phyloP scores from a whole-genome alignment of 2,329 filamentous ascomycete species.

The Simplicillium sp. region DNA sequence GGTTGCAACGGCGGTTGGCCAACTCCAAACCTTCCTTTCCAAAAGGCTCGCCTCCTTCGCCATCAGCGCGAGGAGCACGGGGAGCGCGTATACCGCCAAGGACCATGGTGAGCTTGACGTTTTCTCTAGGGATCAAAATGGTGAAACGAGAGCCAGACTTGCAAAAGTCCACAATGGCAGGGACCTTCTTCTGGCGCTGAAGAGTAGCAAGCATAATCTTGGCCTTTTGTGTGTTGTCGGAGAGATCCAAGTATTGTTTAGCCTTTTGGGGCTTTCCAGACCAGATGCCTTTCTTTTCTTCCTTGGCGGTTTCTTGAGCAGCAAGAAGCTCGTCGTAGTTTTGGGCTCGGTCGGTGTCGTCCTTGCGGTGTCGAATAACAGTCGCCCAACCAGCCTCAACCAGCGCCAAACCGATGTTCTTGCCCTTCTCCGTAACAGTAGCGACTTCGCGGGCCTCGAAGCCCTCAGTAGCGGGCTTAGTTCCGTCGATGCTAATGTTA shows the following conservation, averaged over 20 bases:
- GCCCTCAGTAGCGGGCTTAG: conserved; percentile 78
- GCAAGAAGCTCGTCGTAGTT: conserved; percentile 86
- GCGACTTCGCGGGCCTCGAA: conserved; percentile 94
- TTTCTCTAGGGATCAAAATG: conserved; percentile 82
- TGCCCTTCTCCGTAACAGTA: conserved; percentile 72
- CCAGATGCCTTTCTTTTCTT: conserved; percentile 91
- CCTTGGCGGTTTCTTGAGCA: conserved; percentile 74
- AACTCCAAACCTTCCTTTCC: conserved; percentile 92
- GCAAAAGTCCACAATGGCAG: conserved; percentile 92
- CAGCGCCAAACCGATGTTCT: conserved; percentile 74
- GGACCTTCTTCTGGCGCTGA: conserved; percentile 84
- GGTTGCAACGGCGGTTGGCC: conserved; percentile 77
- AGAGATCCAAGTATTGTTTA: conserved; percentile 80
- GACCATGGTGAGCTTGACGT: conserved; percentile 89
- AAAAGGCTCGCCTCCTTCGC: conserved; percentile 81
- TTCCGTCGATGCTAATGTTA: conserved; percentile 79
- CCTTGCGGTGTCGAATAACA: conserved; percentile 88
- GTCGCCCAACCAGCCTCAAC: conserved; percentile 92
- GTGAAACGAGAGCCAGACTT: conserved; percentile 96
- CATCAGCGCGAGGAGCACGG: conserved; percentile 66
- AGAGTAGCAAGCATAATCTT: conserved; percentile 86
- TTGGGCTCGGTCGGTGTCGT: conserved; percentile 86
- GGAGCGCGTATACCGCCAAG: conserved; percentile 88
- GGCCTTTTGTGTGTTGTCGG: conserved; percentile 86
- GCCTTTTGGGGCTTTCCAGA: conserved; percentile 76